Conservation (phyloP, 176 grass and related monocot genomes). For the Lolium perenne region DNA sequence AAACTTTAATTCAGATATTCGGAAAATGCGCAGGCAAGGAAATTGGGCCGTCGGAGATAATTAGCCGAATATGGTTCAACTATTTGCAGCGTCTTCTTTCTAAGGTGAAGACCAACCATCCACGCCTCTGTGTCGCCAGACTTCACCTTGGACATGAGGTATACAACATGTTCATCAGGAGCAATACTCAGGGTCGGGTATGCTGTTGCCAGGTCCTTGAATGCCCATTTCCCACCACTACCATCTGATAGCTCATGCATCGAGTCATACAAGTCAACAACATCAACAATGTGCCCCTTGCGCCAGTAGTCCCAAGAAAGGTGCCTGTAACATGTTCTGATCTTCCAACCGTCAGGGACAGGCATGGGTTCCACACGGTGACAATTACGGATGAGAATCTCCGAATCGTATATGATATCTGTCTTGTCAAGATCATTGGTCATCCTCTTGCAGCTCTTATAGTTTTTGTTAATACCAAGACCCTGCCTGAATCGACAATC, state of each 20-base stretch:
- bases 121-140: not conserved
- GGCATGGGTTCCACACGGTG: not conserved
- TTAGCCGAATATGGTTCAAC: not conserved
- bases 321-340: constrained; percentile 12
- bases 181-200: not conserved
- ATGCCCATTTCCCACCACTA: not conserved
- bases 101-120: not conserved
- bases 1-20: not conserved
- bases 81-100: not conserved
- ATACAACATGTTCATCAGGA: not conserved
- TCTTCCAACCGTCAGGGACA: constrained; percentile 10
- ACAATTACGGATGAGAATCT: not conserved
- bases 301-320: not conserved
- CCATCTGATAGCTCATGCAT: not conserved
- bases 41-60: not conserved
- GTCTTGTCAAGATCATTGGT: not conserved
- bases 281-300: not conserved
- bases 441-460: not conserved
- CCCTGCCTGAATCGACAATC: not conserved
- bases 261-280: not conserved
- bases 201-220: not conserved
- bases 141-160: not conserved
- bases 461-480: not conserved
- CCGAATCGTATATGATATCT: not conserved
- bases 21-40: not conserved